Conservation (phyloP, 768 basidiomycete species). For the Mrakia hoshinonis region DNA sequence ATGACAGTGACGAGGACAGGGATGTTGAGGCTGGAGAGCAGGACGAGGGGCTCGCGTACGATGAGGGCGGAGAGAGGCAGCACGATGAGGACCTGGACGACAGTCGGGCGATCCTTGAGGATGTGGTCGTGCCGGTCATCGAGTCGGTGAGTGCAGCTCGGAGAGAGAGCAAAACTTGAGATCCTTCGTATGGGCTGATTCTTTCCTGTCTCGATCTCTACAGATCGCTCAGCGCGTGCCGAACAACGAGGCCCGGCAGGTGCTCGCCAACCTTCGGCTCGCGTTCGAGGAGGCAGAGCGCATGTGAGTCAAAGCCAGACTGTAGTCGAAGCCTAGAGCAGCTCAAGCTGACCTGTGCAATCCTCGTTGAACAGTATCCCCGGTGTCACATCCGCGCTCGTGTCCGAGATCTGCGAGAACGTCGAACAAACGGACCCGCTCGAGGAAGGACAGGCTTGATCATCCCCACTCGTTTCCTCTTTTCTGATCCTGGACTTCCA, state of each 20-base stretch:
- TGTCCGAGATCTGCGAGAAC: constrained; percentile 60
- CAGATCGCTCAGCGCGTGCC: constrained; percentile 87
- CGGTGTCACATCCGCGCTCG: constrained; percentile 82
- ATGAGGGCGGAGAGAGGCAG: constrained; percentile 4
- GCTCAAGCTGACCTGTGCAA: background rate
- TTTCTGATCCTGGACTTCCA: constrained; percentile 45
- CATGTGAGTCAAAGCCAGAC: constrained; percentile 42
- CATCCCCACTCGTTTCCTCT: constrained; percentile 50
- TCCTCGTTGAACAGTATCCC: constrained; percentile 51
- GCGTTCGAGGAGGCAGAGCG: constrained; percentile 93
- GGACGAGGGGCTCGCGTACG: background rate
- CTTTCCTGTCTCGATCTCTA: background rate
- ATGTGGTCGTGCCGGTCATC: constrained; percentile 90
- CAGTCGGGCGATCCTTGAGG: constrained; percentile 72
- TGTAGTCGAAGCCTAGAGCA: too few relatives aligned
- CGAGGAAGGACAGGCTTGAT: background rate
- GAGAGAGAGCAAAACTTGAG: too few relatives aligned
- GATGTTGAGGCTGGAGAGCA: background rate
- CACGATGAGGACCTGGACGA: constrained; percentile 34
- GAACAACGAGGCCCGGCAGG: constrained; percentile 80
- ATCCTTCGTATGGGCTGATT: background rate
- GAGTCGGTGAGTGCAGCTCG: constrained; percentile 62
- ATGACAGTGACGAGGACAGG: constrained; percentile 20
- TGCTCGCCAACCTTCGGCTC: constrained; percentile 73
- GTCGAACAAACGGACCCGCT: constrained; percentile 39